These are phyloP conservation scores for Colletotrichum navitas DNA, from an alignment of 2,329 filamentous ascomycete genomes.

Conservation along the genomic window DNA sequence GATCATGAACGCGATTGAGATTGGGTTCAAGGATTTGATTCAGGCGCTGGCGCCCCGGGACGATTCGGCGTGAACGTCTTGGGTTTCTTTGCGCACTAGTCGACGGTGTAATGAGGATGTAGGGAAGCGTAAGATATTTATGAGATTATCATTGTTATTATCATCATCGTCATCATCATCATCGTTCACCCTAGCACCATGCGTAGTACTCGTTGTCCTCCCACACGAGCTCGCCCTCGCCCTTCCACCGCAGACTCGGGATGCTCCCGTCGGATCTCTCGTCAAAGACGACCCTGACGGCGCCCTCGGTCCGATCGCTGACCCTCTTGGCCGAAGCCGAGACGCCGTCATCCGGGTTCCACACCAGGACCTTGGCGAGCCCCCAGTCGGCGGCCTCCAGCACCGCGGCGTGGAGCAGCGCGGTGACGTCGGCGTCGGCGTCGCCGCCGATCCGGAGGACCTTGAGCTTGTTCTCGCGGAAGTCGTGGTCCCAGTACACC, in stretches of 20 bases:
- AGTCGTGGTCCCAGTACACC: conserved; percentile 55
- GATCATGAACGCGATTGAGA: conserved; percentile 44
- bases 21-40: conserved; percentile 44
- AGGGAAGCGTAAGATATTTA: neutral
- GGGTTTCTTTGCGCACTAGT: neutral
- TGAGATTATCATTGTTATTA: conserved; percentile 2
- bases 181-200: conserved; percentile 42
- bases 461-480: conserved; percentile 48
- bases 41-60: conserved; percentile 36
- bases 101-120: conserved; percentile 2
- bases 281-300: conserved; percentile 47
- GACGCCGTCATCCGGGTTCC: conserved; percentile 52
- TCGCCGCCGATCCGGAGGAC: conserved; percentile 47
- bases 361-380: conserved; percentile 51
- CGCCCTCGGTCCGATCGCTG: conserved; percentile 55
- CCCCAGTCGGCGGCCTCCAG: conserved; percentile 50
- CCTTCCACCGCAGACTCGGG: conserved; percentile 53
- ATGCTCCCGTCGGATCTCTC: conserved; percentile 50
- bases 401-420: conserved; percentile 51
- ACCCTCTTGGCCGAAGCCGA: conserved; percentile 48
- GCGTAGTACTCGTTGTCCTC: conserved; percentile 49
- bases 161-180: neutral
- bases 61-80: conserved; percentile 21
- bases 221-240: conserved; percentile 48
- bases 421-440: conserved; percentile 45